Base-by-base conservation (phyloP, 306 rosid genomes). In the Casuarina glauca region DNA sequence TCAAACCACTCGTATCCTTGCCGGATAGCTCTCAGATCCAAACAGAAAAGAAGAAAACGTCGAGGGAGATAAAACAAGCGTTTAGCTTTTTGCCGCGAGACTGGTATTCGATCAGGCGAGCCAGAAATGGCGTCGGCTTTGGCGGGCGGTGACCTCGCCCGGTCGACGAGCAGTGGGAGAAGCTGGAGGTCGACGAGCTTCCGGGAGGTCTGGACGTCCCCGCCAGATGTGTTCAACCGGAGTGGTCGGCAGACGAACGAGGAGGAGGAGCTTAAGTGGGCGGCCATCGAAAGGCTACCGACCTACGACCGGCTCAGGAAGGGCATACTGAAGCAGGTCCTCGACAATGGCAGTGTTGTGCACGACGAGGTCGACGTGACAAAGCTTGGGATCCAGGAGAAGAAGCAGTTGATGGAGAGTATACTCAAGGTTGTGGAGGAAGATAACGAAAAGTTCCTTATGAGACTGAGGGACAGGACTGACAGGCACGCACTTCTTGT, bases 261-360 rank as follows among this genome's bases (percentile, higher is more conserved):
- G 5, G 95, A 91, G 76, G 84, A 89, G 50, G 90, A 91, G 78
- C 88, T 93, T 52, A 82, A 35, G 19, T 93, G 97, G 98, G 98
- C 92, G 0, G 98, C 97, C 74, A 81, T 93, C 2, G 95, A 93
- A 19, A 76, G 97, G 70, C 48, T 93, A 67, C 98, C 98, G 4
- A 93, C 97, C 20, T 87, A 88, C 50, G 92, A 93, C n/a, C 81
- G 98, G 58, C 77, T 93, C 81, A 82, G 90, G 44, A 89, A 87
- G 57, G 93, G 98, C 11, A 76, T 93, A 76, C 17, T 93, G 46
- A 86, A 43, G 32, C 94, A 88, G 45, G 93, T 87, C 43, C 78
- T 64, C 36, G 87, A 87, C 11, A 86, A 82, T 61, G 98, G 97
- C 0, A 81, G 82, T 16, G 80, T 83, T 17, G 75, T 86, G 16